A percentile compares a stretch with the other conserved stretches of the same genome.
These are phyloP conservation scores for Crithidia sp. DNA, from an alignment of 208 protist genomes.

Conservation along the genomic window DNA sequence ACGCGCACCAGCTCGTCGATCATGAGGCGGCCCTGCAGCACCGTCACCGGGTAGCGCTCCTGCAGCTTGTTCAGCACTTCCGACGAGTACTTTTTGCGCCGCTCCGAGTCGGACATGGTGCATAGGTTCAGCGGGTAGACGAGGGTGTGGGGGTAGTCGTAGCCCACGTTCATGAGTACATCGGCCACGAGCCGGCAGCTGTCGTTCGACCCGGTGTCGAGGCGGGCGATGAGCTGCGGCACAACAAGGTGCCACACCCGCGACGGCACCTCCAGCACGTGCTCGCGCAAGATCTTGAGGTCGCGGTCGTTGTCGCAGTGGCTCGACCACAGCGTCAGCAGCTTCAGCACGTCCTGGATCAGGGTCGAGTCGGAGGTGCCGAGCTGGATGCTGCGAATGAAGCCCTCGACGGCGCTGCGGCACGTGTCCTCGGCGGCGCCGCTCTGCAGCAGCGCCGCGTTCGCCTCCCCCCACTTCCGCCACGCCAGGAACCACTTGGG, in stretches of 20 bases:
- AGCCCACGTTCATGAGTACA: constrained; percentile 93
- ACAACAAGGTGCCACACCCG: constrained; percentile 99
- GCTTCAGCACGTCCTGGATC: constrained; percentile 98
- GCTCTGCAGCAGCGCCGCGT: constrained; percentile 60
- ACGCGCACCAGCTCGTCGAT: constrained; percentile 97
- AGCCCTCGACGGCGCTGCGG: constrained; percentile 82
- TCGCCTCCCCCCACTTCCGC: constrained; percentile 83
- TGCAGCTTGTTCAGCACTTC: constrained; percentile 79
- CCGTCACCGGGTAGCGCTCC: constrained; percentile 67
- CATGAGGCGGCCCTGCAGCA: constrained; percentile 95
- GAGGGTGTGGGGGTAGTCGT: constrained; percentile 97
- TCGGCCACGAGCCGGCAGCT: constrained; percentile 95
- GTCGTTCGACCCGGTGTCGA: constrained; percentile 92
- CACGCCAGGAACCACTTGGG: constrained; percentile 86
- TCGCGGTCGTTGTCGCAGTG: constrained; percentile 80
- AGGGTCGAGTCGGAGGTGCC: constrained; percentile 77
- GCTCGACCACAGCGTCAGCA: constrained; percentile 98
- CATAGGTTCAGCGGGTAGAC: constrained; percentile 99
- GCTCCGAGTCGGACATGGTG: constrained; percentile 81
- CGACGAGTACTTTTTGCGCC: constrained; percentile 71
- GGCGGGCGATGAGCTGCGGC: constrained; percentile 98
- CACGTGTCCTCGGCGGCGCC: constrained; percentile 54
- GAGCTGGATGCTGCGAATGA: constrained; percentile 84
- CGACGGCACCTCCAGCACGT: constrained; percentile 94
- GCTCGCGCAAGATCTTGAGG: constrained; percentile 84